These are phyloP conservation scores for Chaetomium cochliodes DNA, from an alignment of 495 filamentous ascomycete species.

Conservation along the genomic window DNA sequence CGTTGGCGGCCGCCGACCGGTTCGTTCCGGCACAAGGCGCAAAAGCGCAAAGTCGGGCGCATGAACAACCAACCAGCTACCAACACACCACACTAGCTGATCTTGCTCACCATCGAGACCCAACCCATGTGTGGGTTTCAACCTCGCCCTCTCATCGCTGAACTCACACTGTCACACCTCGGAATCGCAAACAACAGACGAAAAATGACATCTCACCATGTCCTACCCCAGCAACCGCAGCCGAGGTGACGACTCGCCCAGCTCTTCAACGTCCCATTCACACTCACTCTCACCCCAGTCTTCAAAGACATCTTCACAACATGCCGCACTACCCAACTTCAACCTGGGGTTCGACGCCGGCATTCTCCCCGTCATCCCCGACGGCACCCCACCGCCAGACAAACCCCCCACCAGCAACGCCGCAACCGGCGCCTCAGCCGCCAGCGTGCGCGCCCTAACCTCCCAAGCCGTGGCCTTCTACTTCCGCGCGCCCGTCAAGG, in stretches of 20 bases:
- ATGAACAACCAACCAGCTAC: no score
- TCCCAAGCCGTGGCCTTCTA: slow-evolving; percentile 82
- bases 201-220: slow-evolving; percentile 18
- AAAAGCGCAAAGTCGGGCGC: no score
- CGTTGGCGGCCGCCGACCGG: no score
- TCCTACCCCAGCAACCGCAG: slow-evolving; percentile 2
- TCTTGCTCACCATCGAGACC: not conserved
- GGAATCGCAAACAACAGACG: not conserved
- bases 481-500: slow-evolving; percentile 83
- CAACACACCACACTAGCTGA: not conserved
- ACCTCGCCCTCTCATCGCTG: not conserved
- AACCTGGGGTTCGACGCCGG: slow-evolving; percentile 27
- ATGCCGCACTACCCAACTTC: not conserved
- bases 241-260: slow-evolving; percentile 11
- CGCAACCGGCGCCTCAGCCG: slow-evolving; percentile 70
- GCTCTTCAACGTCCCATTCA: not conserved
- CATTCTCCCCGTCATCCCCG: slow-evolving; percentile 37
- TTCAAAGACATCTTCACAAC: no score
- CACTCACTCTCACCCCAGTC: not conserved
- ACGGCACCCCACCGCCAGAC: slow-evolving; percentile 34
- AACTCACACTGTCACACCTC: not conserved
- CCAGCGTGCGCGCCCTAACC: slow-evolving; percentile 74
- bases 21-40: no score
- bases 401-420: slow-evolving; percentile 63
- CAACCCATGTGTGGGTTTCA: not conserved